A percentile compares a stretch with the other conserved stretches of the same genome.
Evolutionary conservation across 2,329 filamentous ascomycete genomes (phyloP).

Genomic region (Coleophoma cylindrospora): DNA sequence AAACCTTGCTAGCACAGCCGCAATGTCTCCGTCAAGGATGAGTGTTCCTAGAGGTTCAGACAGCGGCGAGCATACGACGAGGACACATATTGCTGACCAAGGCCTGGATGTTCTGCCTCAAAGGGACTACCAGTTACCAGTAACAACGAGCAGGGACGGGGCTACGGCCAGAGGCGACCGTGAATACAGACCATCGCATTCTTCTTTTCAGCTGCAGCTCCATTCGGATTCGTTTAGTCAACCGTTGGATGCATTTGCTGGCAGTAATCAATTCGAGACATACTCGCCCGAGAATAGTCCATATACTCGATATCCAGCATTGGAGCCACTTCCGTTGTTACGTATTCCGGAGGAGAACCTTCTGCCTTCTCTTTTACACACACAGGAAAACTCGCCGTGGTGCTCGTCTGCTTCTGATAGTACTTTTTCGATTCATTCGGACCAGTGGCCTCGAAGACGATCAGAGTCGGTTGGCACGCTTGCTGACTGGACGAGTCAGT

Average conservation of each 20-base stretch:
- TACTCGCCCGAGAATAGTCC: not conserved
- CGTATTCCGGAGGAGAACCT: conserved; percentile 23
- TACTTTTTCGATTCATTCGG: conserved; percentile 24
- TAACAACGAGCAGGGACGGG: too few relatives aligned
- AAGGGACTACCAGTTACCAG: too few relatives aligned
- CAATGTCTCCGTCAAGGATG: conserved; percentile 14
- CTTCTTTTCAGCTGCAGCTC: too few relatives aligned
- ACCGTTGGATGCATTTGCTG: too few relatives aligned
- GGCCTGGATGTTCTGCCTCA: too few relatives aligned
- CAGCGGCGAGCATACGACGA: conserved; percentile 15
- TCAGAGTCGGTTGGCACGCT: conserved; percentile 18
- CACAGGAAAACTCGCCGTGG: conserved; percentile 23
- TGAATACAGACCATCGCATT: conserved; percentile 1
- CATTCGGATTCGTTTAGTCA: too few relatives aligned
- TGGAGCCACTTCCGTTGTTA: conserved; percentile 18
- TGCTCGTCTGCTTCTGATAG: conserved; percentile 26
- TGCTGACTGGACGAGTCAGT: conserved; percentile 19
- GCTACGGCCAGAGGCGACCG: too few relatives aligned
- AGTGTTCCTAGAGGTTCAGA: conserved; percentile 17
- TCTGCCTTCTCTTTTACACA: conserved; percentile 20
- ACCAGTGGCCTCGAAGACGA: conserved; percentile 15
- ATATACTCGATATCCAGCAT: conserved; percentile 13
- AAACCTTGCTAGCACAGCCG: conserved; percentile 2
- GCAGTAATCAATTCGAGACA: not conserved
- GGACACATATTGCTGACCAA: conserved; percentile 7